phyloP scores from a whole-genome alignment of 345 rosid genomes.

The Litchi chinensis region DNA sequence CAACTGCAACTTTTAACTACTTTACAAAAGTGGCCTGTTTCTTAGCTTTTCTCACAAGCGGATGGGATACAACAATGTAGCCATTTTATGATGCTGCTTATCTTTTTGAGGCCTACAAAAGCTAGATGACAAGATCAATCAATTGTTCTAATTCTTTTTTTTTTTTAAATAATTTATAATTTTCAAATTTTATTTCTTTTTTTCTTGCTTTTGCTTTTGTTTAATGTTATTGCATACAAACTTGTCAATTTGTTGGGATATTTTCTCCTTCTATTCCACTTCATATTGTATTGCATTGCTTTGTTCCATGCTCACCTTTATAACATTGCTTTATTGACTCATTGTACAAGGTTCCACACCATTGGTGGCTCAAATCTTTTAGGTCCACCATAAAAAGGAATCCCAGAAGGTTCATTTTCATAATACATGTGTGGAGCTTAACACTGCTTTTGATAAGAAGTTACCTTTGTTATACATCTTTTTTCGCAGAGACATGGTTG shows the following conservation, averaged over 20 bases:
- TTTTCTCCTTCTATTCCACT: background rate
- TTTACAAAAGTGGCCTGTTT: slow-evolving; percentile 26
- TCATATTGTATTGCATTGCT: background rate
- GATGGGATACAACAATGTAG: slow-evolving; percentile 31
- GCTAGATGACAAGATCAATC: slow-evolving; percentile 27
- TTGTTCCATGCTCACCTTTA: background rate
- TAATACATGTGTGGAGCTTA: no score
- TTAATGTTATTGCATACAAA: slow-evolving; percentile 20
- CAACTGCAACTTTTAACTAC: slow-evolving; percentile 21
- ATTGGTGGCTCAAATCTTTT: background rate
- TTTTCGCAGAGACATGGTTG: no score
- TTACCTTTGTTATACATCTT: no score
- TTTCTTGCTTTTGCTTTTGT: slow-evolving; percentile 8
- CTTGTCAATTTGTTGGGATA: background rate
- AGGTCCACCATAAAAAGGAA: no score
- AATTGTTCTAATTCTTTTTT: slow-evolving; percentile 12
- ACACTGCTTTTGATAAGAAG: no score
- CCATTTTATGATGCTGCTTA: slow-evolving; percentile 23
- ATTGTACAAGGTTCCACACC: background rate
- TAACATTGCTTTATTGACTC: background rate
- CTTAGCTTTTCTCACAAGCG: slow-evolving; percentile 24
- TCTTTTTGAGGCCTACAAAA: slow-evolving; percentile 23
- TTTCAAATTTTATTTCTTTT: background rate
- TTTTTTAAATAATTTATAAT: background rate
- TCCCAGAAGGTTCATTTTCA: no score